phyloP scores from a whole-genome alignment of 2,329 filamentous ascomycete species.

The Acrocalymma vagum region DNA sequence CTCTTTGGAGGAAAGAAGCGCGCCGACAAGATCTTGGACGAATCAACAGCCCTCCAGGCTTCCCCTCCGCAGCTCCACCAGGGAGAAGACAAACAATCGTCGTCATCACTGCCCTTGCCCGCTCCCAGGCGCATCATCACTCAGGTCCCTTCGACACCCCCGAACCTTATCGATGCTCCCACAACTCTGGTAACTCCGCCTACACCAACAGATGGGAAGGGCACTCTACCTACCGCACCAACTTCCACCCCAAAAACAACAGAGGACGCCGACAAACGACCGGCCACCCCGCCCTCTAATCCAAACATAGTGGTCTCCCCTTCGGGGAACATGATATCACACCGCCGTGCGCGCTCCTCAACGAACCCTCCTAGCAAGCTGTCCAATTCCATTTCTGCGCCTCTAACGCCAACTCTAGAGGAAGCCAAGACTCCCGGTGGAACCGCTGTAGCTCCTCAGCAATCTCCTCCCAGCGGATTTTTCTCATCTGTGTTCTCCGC shows the following conservation, averaged over 20 bases:
- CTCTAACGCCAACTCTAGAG: conserved; percentile 81
- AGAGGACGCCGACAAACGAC: too few species aligned
- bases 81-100: conserved; percentile 40
- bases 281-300: conserved; percentile 47
- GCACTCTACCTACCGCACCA: conserved; percentile 42
- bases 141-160: conserved; percentile 51
- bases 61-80: conserved; percentile 42
- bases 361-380: conserved; percentile 80
- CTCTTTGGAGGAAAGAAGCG: conserved; percentile 51
- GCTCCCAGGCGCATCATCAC: conserved; percentile 49
- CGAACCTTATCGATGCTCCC: conserved; percentile 54
- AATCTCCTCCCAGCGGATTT: conserved; percentile 72
- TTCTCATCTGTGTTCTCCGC: conserved; percentile 94
- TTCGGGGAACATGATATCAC: conserved; percentile 76
- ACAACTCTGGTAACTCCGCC: conserved; percentile 70
- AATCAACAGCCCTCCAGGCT: conserved; percentile 25
- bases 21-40: conserved; percentile 39
- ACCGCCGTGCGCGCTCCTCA: conserved; percentile 69
- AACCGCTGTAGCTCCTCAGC: conserved; percentile 55
- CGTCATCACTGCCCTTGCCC: conserved; percentile 28
- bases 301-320: conserved; percentile 67
- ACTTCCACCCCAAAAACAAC: too few species aligned
- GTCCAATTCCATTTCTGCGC: conserved; percentile 72
- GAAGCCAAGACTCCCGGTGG: conserved; percentile 68
- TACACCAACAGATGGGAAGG: conserved; percentile 63